Conservation (phyloP, 495 filamentous ascomycete genomes). For the Immersiella caudata region DNA sequence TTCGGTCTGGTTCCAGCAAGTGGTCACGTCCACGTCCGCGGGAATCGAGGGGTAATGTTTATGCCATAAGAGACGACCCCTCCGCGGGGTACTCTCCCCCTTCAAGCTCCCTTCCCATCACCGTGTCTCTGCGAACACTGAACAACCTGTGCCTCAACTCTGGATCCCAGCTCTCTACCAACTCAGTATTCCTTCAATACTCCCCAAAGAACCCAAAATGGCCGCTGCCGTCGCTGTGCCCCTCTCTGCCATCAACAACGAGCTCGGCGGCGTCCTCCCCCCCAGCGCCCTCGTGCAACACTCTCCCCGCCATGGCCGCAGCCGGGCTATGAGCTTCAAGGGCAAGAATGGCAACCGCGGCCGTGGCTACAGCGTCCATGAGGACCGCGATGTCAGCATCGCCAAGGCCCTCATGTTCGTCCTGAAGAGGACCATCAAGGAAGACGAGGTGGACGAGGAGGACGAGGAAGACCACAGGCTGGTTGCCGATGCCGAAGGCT, state of each 20-base stretch:
- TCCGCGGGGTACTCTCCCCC: neutral
- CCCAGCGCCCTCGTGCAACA: conserved; percentile 48
- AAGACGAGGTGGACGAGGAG: conserved; percentile 42
- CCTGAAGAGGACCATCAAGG: conserved; percentile 44
- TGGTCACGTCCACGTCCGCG: neutral
- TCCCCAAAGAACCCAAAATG: conserved; percentile 31
- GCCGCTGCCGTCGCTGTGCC: conserved; percentile 40
- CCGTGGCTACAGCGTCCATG: conserved; percentile 46
- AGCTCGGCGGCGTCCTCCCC: conserved; percentile 46
- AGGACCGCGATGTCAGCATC: conserved; percentile 45
- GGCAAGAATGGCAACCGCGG: conserved; percentile 35
- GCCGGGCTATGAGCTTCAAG: conserved; percentile 45
- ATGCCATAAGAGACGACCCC: neutral
- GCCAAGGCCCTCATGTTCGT: conserved; percentile 49
- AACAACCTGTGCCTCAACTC: neutral
- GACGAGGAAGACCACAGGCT: conserved; percentile 39
- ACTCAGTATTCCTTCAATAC: neutral
- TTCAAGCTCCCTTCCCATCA: neutral
- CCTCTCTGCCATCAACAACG: conserved; percentile 36
- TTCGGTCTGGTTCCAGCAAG: conserved; percentile 10
- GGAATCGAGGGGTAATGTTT: neutral
- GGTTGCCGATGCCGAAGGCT: conserved; percentile 46
- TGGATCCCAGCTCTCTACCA: neutral
- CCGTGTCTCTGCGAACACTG: neutral
- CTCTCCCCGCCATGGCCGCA: conserved; percentile 48